Base-by-base conservation (phyloP, 2,329 filamentous ascomycete genomes). In the Curvularia eragrostidis region DNA sequence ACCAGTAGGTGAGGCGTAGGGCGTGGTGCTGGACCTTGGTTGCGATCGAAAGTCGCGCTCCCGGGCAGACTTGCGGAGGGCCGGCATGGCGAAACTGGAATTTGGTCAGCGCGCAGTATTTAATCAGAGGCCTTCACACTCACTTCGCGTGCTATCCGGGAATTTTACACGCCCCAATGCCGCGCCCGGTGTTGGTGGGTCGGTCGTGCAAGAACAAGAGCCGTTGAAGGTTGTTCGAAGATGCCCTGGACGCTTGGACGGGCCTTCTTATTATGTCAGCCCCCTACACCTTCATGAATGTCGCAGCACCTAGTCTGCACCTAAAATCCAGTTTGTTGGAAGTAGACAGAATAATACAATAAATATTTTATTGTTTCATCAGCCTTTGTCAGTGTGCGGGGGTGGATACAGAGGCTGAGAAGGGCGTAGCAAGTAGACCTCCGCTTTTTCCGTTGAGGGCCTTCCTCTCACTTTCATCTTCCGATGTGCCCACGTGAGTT, bases 1-100 rank as follows among this genome's bases (percentile, higher is more conserved):
- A 62, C 74, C 68, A 61, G 68, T 61, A 49, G 65, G 62, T 39
- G 67, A 71, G 61, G 68, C 66, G 63, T 68, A 69, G 41, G 78
- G 74, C 6, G 76, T 80, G 62, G 73, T 75, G 66, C 66, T 70
- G 56, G 66, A 67, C 53, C 65, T 60, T 58, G 73, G 58, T 69
- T 66, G 62, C 68, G 70, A 60, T 59, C 54, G 54, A 57, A 57
- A 60, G 60, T 62, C 60, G 60, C 60, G 60, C 47, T 62, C 60
- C 54, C 69, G 72, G 71, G 57, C 73, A 67, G 63, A 71, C 63
- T 76, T 74, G 61, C 76, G 74, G 63, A 75, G 68, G 56, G 75
- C 67, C 66, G 76, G 72, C 74, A 76, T 77, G 63, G 68, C 70
- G 68, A 65, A 63, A 67, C 71, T 75, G 64, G 54, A 58, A 52